Conservation (phyloP, 1,139 yeast species). For the Torulaspora globosa region DNA sequence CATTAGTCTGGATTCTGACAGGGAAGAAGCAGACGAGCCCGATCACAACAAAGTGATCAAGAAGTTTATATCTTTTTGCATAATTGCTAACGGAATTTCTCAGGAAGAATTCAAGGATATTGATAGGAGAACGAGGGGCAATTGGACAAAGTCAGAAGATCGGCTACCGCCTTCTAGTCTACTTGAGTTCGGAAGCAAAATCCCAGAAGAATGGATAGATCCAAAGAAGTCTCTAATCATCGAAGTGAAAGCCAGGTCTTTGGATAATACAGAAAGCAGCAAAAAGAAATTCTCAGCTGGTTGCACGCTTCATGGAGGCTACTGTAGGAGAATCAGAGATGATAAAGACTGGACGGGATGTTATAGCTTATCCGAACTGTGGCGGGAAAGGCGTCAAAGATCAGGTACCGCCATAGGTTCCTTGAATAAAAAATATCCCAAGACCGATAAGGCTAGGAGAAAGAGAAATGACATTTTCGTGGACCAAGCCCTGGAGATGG, state of each 20-base stretch:
- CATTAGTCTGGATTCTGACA: constrained; percentile 20
- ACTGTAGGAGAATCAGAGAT: constrained; percentile 61
- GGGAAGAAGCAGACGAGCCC: constrained; percentile 3
- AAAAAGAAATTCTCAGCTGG: constrained; percentile 56
- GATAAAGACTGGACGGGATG: constrained; percentile 64
- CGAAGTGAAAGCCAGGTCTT: constrained; percentile 80
- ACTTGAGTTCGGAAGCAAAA: constrained; percentile 55
- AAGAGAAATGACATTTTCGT: constrained; percentile 5
- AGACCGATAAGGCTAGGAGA: constrained; percentile 25
- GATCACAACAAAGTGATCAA: constrained; percentile 20
- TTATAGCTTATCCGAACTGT: constrained; percentile 54
- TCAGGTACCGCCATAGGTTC: constrained; percentile 5
- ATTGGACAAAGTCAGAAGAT: constrained; percentile 52
- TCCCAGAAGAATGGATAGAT: constrained; percentile 73
- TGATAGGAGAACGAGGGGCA: constrained; percentile 52
- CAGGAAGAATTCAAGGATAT: constrained; percentile 57
- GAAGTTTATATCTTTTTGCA: constrained; percentile 59
- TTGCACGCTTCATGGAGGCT: constrained; percentile 70
- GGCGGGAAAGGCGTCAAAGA: constrained; percentile 21
- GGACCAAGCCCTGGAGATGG: constrained; percentile 11
- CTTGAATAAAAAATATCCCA: constrained; percentile 18
- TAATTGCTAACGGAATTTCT: constrained; percentile 82
- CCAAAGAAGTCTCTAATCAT: constrained; percentile 74
- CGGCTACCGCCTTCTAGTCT: constrained; percentile 42
- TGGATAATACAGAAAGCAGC: constrained; percentile 46